Percentiles rank a stretch among this genome's conserved stretches.
Evolutionary conservation across 2,329 filamentous ascomycete genomes (phyloP).

Genomic region (Xylaria sp.): DNA sequence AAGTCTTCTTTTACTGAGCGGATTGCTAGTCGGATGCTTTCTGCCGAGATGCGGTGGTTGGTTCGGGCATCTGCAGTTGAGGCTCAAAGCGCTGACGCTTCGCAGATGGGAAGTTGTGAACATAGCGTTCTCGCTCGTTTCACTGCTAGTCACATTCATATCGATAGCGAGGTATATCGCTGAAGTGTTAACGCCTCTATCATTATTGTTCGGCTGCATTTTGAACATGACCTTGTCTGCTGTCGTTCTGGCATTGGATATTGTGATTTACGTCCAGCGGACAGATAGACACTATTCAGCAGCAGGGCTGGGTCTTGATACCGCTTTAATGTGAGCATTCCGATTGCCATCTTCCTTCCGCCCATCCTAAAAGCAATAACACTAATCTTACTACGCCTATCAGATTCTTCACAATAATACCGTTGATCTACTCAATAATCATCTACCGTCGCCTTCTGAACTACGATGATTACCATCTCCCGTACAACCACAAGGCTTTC

Average conservation of each 20-base stretch:
- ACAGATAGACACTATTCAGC: slow-evolving; percentile 55
- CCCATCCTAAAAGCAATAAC: background rate
- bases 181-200: slow-evolving; percentile 60
- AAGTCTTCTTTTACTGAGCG: slow-evolving; percentile 38
- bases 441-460: slow-evolving; percentile 54
- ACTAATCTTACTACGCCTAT: background rate
- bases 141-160: slow-evolving; percentile 53
- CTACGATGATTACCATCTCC: slow-evolving; percentile 58
- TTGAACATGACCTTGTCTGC: slow-evolving; percentile 55
- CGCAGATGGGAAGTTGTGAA: slow-evolving; percentile 61
- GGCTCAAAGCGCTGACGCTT: background rate
- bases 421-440: slow-evolving; percentile 53
- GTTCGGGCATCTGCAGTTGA: background rate
- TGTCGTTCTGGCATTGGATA: slow-evolving; percentile 56
- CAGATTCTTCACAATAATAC: slow-evolving; percentile 50
- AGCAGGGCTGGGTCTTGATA: slow-evolving; percentile 56
- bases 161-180: slow-evolving; percentile 54
- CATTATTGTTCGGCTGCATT: slow-evolving; percentile 57
- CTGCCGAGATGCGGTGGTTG: background rate
- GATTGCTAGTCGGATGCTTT: background rate
- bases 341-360: background rate
- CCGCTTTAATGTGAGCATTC: slow-evolving; percentile 52
- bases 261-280: slow-evolving; percentile 55
- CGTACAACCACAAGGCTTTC: slow-evolving; percentile 56
- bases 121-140: slow-evolving; percentile 54